phyloP scores from a whole-genome alignment of 2,329 filamentous ascomycete genomes.

The Plectosphaerella cucumerina region DNA sequence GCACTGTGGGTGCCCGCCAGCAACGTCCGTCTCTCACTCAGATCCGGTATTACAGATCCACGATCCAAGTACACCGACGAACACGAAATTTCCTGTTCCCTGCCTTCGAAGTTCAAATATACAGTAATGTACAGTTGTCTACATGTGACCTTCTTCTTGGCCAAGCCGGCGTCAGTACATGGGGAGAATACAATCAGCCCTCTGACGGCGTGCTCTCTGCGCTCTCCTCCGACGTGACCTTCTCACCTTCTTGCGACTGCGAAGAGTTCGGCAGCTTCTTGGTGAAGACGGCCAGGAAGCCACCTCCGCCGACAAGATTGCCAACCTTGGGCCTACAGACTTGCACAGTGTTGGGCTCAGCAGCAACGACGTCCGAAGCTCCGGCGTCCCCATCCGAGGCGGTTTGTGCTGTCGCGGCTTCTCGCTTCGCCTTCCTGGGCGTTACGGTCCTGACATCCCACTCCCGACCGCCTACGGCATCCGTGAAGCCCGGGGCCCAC shows the following conservation, averaged over 20 bases:
- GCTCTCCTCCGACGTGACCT: no score
- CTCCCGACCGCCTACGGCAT: conserved; percentile 46
- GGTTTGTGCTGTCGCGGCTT: background rate
- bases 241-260: background rate
- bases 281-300: conserved; percentile 33
- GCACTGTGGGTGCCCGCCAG: no score
- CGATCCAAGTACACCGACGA: no score
- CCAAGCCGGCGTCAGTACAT: no score
- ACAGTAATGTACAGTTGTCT: no score
- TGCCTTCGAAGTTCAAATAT: no score
- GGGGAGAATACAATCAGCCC: no score
- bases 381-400: background rate
- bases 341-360: conserved; percentile 19
- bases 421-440: conserved; percentile 17
- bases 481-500: conserved; percentile 35
- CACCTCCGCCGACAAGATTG: conserved; percentile 32
- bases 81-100: no score
- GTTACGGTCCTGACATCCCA: conserved; percentile 58
- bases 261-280: background rate
- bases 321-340: conserved; percentile 39
- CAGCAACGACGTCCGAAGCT: background rate
- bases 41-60: no score
- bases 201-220: no score
- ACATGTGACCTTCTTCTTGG: no score
- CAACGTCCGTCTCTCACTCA: no score